Evolutionary conservation across 108 stramenopile species (phyloP), one percentile per base, ranked within the genome.

Genomic region (Mayamaea pseudoterrestris): DNA sequence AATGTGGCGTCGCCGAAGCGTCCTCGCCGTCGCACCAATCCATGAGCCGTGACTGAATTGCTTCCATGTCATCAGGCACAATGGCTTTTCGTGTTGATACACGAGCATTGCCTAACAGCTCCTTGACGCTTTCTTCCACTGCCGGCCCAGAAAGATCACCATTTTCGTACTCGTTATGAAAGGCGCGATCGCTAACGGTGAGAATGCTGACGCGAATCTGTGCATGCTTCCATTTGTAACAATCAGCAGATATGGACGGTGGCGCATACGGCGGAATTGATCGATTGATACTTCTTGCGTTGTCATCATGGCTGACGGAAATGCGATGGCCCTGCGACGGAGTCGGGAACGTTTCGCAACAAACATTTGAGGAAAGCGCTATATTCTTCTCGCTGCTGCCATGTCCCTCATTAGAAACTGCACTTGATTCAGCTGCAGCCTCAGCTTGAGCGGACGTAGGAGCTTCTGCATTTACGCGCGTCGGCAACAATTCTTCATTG

Each of bases 61-160:
- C 56, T 27, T 52, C 58, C n/a, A 57, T 57, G 25, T 93, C 80
- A 57, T 93, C 92, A 8, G 84, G 71, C 35, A 93, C 85, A 29
- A 93, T 76, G 1, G 54, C 41, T n/a, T n/a, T n/a, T n/a, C n/a
- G n/a, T 22, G 51, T 74, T 28, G 64, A 55, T 0, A 42, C 7
- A 29, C 8, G 16, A 25, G 41, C 21, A 12, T 5, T 31, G 30
- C 9, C 52, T n/a, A 32, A 45, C 13, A 55, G n/a, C 8, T 20
- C 13, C 22, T 48, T n/a, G 16, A 84, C 32, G 1, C 69, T 44
- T 31, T 66, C 26, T 27, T 68, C 65, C 0, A 93, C 78, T 22
- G 80, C 76, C 14, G 91, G 86, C 0, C 91, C 91, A 2, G 86
- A 88, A 18, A 83, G 47, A 70, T 93, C 91, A 22, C 88, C 88